Evolutionary conservation across 768 basidiomycete species (phyloP), one percentile per base, ranked within the genome.

Genomic region (Rubroboletus satanas): DNA sequence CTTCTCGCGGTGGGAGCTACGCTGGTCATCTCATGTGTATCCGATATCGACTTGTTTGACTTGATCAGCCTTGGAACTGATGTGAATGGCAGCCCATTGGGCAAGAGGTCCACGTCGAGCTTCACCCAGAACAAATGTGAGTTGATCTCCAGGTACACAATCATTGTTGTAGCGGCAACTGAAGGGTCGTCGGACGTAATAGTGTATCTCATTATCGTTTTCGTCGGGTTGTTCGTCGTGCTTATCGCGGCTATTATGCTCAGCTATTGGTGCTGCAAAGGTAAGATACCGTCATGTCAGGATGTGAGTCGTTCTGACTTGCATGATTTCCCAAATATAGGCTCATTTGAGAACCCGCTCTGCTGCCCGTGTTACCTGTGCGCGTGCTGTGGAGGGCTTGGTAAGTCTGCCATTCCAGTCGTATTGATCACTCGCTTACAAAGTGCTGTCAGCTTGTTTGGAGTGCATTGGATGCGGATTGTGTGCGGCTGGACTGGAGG

Each of bases 321-420:
- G 36, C n/a, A 23, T 44, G 32, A 26, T 47, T 41, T 31, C 32
- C 39, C 23, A 12, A 54, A 49, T 45, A 21, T 45, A 82, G 82
- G 79, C 15, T 65, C 79, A 0, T 86, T 85, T 61, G 62, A 81
- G 56, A 87, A 87, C 54, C 85, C 85, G 3, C 71, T 79, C 0
- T 87, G 84, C 60, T 85, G 83, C 60, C 85, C 85, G 1, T 87
- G 85, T 62, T 88, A 88, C 65, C 73, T 86, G 8, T 87, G 85
- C 58, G 85, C 85, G 5, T 87, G 83, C 66, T 87, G 84, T 53
- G 85, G 85, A 52, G 85, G 85, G 37, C 74, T 87, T 17, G 81
- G 84, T 84, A 62, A 58, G 74, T 58, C n/a, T 37, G 11, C 7
- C 18, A 37, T 32, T 51, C 21, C 21, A n/a, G 26, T 17, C n/a